Evolutionary conservation across 495 filamentous ascomycete species (phyloP).

Genomic region (Physcia stellaris): DNA sequence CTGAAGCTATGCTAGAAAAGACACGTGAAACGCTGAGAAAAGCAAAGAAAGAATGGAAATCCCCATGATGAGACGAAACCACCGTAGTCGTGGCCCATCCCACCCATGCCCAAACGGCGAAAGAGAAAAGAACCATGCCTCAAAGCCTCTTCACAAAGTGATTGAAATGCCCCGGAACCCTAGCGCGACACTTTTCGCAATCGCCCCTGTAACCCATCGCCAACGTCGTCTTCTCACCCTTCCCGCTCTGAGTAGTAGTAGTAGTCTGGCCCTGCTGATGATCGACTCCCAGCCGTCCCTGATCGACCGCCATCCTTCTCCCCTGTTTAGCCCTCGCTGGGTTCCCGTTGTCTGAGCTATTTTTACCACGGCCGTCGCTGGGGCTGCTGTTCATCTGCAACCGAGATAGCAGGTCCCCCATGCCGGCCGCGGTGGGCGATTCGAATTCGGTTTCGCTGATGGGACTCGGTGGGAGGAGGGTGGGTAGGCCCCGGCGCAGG

Average conservation of each 20-base stretch:
- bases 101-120: no score
- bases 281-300: conserved; percentile 4
- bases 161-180: conserved; percentile 76
- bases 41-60: no score
- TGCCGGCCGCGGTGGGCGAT: conserved; percentile 15
- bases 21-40: no score
- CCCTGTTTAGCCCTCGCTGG: conserved; percentile 26
- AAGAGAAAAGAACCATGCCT: no score
- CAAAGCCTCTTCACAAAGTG: no score
- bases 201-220: conserved; percentile 76
- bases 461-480: no score
- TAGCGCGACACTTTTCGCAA: conserved; percentile 71
- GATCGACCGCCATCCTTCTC: conserved; percentile 7
- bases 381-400: conserved; percentile 18
- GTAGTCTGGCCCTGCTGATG: conserved; percentile 8
- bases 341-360: conserved; percentile 22
- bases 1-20: no score
- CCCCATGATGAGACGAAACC: no score
- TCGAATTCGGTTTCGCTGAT: conserved; percentile 53
- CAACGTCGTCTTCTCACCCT: conserved; percentile 50
- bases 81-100: no score
- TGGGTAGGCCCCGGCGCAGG: conserved; percentile 41
- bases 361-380: conserved; percentile 18
- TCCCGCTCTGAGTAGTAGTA: conserved; percentile 24
- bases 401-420: conserved; percentile 6